These are phyloP conservation scores for Penicillium goetzii DNA, from an alignment of 495 filamentous ascomycete species.

Conservation along the genomic window DNA sequence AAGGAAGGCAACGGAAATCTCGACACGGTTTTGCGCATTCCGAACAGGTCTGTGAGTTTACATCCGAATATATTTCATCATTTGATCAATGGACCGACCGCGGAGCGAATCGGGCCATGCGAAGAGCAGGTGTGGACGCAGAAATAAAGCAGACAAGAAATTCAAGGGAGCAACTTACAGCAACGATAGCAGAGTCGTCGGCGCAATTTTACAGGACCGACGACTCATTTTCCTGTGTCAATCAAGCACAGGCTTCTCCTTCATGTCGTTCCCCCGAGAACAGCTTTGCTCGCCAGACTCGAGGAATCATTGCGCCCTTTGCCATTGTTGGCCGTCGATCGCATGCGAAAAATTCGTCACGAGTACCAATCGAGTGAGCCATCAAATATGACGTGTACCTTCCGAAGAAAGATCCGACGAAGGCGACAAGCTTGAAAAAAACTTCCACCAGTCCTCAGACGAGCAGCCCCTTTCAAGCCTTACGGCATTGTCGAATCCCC, in stretches of 20 bases:
- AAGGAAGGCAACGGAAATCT: constrained; percentile 99
- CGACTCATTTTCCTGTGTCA: not conserved
- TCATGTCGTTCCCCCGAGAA: not conserved
- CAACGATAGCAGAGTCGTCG: not conserved
- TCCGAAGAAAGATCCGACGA: not conserved
- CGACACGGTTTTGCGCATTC: constrained; percentile 94
- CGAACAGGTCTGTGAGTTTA: constrained; percentile 61
- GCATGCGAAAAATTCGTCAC: not conserved
- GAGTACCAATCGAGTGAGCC: not conserved
- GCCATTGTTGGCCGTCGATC: not conserved
- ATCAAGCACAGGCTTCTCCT: not conserved
- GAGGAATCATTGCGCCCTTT: not conserved
- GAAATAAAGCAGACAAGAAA: not conserved
- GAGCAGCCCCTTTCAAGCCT: not conserved
- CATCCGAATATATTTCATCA: constrained; percentile 67
- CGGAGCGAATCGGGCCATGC: not conserved
- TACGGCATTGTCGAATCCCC: not conserved
- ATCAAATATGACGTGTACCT: not conserved
- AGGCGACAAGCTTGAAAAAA: not conserved
- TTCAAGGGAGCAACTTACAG: not conserved
- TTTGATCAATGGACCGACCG: constrained; percentile 39
- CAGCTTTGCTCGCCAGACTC: not conserved
- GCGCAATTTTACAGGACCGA: not conserved
- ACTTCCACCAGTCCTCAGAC: not conserved
- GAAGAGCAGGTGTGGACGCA: not conserved